Percentiles rank a stretch among this genome's conserved stretches.
These are phyloP conservation scores for Eutreptiella sp. DNA, from an alignment of 208 protist species.

Conservation along the genomic window DNA sequence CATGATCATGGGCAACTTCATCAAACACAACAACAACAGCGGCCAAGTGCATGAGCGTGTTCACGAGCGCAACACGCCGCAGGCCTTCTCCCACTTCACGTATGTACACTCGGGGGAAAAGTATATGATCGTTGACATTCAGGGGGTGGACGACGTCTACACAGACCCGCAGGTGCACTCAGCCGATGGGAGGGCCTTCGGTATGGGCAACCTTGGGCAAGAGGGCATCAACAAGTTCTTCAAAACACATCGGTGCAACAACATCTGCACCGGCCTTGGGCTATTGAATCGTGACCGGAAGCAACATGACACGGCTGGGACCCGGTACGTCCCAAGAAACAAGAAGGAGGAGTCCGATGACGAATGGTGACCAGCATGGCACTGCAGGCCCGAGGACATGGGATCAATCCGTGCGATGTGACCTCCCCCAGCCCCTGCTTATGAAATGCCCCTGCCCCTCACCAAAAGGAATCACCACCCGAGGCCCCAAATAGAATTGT, in stretches of 20 bases:
- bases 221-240: slow-evolving; percentile 70
- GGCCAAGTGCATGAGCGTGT: slow-evolving; percentile 50
- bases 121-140: slow-evolving; percentile 69
- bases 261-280: slow-evolving; percentile 54
- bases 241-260: slow-evolving; percentile 58
- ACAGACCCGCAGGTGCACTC: slow-evolving; percentile 76
- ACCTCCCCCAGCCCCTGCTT: too few species aligned
- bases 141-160: slow-evolving; percentile 65
- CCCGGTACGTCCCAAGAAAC: too few species aligned
- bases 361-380: too few species aligned
- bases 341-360: too few species aligned
- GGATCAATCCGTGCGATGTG: too few species aligned
- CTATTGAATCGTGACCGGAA: too few species aligned
- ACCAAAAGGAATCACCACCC: too few species aligned
- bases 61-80: too few species aligned
- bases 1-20: slow-evolving; percentile 63
- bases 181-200: slow-evolving; percentile 59
- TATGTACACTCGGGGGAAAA: slow-evolving; percentile 51
- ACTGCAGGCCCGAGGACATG: too few species aligned
- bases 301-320: too few species aligned
- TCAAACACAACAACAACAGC: slow-evolving; percentile 81
- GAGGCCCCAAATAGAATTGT: too few species aligned
- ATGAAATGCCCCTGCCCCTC: too few species aligned
- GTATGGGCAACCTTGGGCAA: slow-evolving; percentile 69
- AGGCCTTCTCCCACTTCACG: slow-evolving; percentile 76